These are phyloP conservation scores for Wallemia mellicola DNA, from an alignment of 1,284 basidiomycete genomes.

Conservation along the genomic window DNA sequence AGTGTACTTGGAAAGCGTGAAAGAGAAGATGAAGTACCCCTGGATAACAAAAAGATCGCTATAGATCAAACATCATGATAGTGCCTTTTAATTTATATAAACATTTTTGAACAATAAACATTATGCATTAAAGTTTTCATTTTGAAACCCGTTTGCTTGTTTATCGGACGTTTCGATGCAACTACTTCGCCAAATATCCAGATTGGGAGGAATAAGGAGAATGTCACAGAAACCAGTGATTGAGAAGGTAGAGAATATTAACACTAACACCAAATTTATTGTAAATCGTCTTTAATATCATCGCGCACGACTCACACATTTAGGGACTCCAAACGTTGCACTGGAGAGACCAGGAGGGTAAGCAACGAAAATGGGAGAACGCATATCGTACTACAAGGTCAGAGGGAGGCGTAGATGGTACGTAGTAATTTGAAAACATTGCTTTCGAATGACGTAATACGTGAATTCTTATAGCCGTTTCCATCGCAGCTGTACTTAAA, in stretches of 20 bases:
- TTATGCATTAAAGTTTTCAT: too few relatives aligned
- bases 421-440: not conserved
- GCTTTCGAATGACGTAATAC: too few relatives aligned
- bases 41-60: slow-evolving; percentile 3
- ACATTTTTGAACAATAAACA: too few relatives aligned
- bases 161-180: too few relatives aligned
- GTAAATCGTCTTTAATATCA: too few relatives aligned
- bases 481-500: not conserved
- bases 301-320: not conserved
- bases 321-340: not conserved
- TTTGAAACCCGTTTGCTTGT: too few relatives aligned
- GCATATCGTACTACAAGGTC: not conserved
- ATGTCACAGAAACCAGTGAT: not conserved
- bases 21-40: not conserved
- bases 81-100: too few relatives aligned
- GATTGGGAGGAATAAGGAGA: too few relatives aligned
- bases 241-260: not conserved
- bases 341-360: not conserved
- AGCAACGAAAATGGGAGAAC: not conserved
- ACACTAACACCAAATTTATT: not conserved
- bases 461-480: too few relatives aligned
- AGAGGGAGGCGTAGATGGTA: not conserved
- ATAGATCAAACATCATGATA: too few relatives aligned
- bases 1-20: not conserved
- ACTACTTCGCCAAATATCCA: too few relatives aligned